Evolutionary conservation across 441 rosid species (phyloP).

Genomic region (Aleurites moluccanus): DNA sequence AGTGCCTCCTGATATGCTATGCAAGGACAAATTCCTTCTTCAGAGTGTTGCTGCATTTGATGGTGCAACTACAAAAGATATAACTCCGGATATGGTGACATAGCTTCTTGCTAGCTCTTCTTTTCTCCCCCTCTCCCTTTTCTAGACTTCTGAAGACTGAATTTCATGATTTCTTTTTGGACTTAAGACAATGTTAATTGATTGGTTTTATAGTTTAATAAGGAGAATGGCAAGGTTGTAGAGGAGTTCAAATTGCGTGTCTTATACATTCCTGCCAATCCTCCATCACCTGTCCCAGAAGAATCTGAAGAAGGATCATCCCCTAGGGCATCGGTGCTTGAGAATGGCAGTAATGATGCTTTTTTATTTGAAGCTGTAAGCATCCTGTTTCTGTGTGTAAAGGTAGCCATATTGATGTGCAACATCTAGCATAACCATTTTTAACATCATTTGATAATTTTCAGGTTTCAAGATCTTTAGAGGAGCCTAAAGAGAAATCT

Average conservation of each 20-base stretch:
- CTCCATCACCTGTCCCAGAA: conserved; percentile 86
- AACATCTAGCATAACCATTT: not conserved
- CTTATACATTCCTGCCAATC: conserved; percentile 73
- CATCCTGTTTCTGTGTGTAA: conserved; percentile 4
- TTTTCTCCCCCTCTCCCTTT: not conserved
- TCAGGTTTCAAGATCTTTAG: conserved; percentile 61
- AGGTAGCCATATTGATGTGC: conserved; percentile 1
- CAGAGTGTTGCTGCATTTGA: conserved; percentile 53
- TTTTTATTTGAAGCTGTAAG: conserved; percentile 44
- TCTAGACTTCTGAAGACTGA: not conserved
- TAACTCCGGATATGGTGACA: conserved; percentile 66
- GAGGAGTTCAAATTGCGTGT: conserved; percentile 85
- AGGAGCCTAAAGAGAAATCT: conserved; percentile 54
- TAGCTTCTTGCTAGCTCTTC: not conserved
- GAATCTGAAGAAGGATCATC: conserved; percentile 88
- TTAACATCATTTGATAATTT: conserved; percentile 12
- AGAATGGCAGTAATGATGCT: conserved; percentile 46
- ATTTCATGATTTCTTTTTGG: not conserved
- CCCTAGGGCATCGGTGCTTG: conserved; percentile 67
- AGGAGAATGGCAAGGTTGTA: conserved; percentile 63
- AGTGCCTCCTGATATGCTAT: conserved; percentile 74
- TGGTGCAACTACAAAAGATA: conserved; percentile 55
- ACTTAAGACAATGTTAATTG: not conserved
- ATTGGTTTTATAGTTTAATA: conserved; percentile 58
- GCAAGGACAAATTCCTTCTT: conserved; percentile 75